phyloP scores from a whole-genome alignment of 2,329 filamentous ascomycete genomes.

The Rachicladosporium sp. region DNA sequence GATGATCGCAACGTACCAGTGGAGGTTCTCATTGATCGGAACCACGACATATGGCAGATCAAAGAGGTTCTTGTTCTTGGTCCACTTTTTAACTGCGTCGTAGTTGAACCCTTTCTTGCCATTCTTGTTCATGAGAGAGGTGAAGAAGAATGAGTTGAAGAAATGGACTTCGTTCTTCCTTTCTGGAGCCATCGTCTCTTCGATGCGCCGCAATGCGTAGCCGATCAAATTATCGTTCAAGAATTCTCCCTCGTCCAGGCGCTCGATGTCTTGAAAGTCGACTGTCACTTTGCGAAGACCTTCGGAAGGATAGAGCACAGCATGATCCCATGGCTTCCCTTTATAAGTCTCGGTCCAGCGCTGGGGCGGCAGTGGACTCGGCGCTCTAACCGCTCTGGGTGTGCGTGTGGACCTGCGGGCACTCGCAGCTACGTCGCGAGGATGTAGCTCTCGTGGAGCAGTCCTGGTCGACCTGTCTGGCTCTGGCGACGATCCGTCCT shows the following conservation, averaged over 20 bases:
- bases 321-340: conserved; percentile 21
- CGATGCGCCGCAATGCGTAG: conserved; percentile 58
- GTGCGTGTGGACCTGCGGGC: conserved; percentile 10
- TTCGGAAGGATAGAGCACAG: conserved; percentile 48
- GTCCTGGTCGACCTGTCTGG: too few species aligned
- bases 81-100: conserved; percentile 76
- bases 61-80: conserved; percentile 71
- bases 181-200: conserved; percentile 18
- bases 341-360: conserved; percentile 16
- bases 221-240: conserved; percentile 87
- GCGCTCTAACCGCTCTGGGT: conserved; percentile 6
- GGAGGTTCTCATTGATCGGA: conserved; percentile 70
- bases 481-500: too few species aligned
- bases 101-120: conserved; percentile 59
- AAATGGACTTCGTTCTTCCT: conserved; percentile 57
- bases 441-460: too few species aligned
- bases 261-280: conserved; percentile 57
- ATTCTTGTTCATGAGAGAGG: conserved; percentile 50
- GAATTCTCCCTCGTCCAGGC: conserved; percentile 73
- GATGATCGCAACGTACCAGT: conserved; percentile 95
- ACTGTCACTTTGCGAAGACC: conserved; percentile 53
- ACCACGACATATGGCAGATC: conserved; percentile 80
- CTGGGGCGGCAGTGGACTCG: conserved; percentile 3
- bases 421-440: too few species aligned
- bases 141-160: conserved; percentile 89